A percentile compares a stretch with the other conserved stretches of the same genome.
These are phyloP conservation scores for Akanthomyces muscarius DNA, from an alignment of 2,329 filamentous ascomycete species.

Conservation along the genomic window DNA sequence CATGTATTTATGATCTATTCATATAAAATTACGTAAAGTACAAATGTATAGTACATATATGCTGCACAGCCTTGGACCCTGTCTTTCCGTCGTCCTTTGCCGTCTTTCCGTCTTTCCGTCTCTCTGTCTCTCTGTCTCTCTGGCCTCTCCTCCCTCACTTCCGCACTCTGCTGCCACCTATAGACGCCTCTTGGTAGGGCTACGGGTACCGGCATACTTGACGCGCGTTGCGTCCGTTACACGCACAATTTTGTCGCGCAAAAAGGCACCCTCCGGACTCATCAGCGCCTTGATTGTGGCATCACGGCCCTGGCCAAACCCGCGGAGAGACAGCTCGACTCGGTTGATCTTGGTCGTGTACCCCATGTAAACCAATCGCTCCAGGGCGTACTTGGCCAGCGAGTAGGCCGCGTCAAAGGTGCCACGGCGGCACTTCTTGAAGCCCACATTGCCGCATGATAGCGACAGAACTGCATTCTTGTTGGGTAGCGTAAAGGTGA, in stretches of 20 bases:
- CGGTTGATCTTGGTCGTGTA: slow-evolving; percentile 70
- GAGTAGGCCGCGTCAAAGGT: slow-evolving; percentile 92
- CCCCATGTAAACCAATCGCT: slow-evolving; percentile 77
- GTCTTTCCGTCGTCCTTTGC: not conserved
- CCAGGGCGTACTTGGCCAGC: slow-evolving; percentile 76
- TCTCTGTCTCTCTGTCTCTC: slow-evolving; percentile 14
- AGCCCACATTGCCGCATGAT: slow-evolving; percentile 85
- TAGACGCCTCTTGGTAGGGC: slow-evolving; percentile 77
- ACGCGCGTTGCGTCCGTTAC: slow-evolving; percentile 83
- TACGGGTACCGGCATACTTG: slow-evolving; percentile 94
- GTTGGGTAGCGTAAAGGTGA: slow-evolving; percentile 83
- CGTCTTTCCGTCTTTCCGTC: not conserved
- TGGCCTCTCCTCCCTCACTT: not conserved
- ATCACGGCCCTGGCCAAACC: slow-evolving; percentile 83
- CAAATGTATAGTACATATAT: slow-evolving; percentile 15
- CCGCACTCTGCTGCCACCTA: slow-evolving; percentile 23
- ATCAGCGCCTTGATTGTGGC: slow-evolving; percentile 86
- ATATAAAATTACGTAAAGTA: slow-evolving; percentile 10
- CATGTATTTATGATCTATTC: not conserved
- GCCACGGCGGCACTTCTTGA: slow-evolving; percentile 74
- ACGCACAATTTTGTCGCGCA: slow-evolving; percentile 70
- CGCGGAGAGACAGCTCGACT: slow-evolving; percentile 77
- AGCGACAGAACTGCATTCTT: slow-evolving; percentile 74
- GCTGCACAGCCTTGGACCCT: not conserved
- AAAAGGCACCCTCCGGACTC: slow-evolving; percentile 73